phyloP scores from a whole-genome alignment of 2,329 filamentous ascomycete species.

The Sclerotinia trifoliorum region DNA sequence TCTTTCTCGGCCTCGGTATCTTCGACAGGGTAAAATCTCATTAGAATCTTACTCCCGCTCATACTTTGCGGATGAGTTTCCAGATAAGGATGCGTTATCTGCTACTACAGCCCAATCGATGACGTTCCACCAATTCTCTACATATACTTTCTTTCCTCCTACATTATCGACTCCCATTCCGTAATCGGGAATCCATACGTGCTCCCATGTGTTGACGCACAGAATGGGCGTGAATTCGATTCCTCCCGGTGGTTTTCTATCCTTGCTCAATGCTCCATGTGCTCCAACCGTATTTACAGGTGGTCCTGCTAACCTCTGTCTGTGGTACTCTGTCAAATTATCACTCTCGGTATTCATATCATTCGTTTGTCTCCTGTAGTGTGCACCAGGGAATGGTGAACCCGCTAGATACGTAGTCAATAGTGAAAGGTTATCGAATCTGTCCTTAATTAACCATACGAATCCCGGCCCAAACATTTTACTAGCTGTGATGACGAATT shows the following conservation, averaged over 20 bases:
- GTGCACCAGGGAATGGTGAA: conserved; percentile 79
- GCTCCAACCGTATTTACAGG: conserved; percentile 41
- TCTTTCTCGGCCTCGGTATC: conserved; percentile 5
- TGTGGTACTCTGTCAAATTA: conserved; percentile 43
- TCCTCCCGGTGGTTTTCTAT: conserved; percentile 57
- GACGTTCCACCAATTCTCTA: conserved; percentile 80
- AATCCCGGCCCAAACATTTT: conserved; percentile 97
- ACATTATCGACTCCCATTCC: conserved; percentile 55
- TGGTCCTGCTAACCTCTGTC: conserved; percentile 36
- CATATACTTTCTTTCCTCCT: conserved; percentile 71
- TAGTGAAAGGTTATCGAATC: conserved; percentile 56
- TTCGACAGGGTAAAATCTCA: not conserved
- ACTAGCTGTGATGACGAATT: conserved; percentile 76
- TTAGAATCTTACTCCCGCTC: not conserved
- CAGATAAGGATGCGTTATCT: conserved; percentile 25
- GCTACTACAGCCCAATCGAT: conserved; percentile 82
- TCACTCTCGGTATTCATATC: conserved; percentile 66
- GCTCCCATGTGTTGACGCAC: conserved; percentile 96
- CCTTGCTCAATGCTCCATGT: conserved; percentile 34
- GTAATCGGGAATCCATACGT: conserved; percentile 85
- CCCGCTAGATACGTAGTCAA: conserved; percentile 90
- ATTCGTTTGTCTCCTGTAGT: conserved; percentile 65
- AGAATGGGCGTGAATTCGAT: conserved; percentile 72
- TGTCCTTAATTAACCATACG: conserved; percentile 78
- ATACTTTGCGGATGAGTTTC: not conserved